Evolutionary conservation across 2,329 filamentous ascomycete species (phyloP).

Genomic region (Elsinoe fawcettii): DNA sequence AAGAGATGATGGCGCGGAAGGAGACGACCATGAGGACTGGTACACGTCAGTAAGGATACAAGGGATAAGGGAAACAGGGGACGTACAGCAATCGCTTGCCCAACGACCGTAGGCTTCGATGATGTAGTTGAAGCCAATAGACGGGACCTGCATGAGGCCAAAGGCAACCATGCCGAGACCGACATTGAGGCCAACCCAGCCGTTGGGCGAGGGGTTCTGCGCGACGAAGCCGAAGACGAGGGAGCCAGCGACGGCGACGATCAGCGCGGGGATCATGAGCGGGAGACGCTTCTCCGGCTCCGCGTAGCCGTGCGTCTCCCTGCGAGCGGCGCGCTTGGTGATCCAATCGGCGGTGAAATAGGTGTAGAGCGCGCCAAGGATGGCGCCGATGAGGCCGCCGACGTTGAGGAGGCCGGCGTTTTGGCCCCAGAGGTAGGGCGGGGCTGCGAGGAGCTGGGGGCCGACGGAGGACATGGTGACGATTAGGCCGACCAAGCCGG

Average conservation of each 20-base stretch:
- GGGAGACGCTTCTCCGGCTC: conserved; percentile 36
- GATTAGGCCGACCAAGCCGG: conserved; percentile 35
- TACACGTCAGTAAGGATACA: neutral
- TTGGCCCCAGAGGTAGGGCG: conserved; percentile 37
- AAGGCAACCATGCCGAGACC: conserved; percentile 36
- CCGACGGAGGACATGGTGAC: conserved; percentile 34
- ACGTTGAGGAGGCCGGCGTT: conserved; percentile 34
- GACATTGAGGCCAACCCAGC: conserved; percentile 35
- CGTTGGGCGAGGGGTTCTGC: conserved; percentile 29
- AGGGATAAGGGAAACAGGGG: neutral
- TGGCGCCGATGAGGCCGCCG: conserved; percentile 32
- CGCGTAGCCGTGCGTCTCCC: conserved; percentile 30
- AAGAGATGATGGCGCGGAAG: conserved; percentile 42
- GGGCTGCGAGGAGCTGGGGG: conserved; percentile 31
- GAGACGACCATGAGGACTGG: conserved; percentile 44
- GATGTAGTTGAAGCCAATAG: conserved; percentile 38
- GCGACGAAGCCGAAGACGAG: conserved; percentile 35
- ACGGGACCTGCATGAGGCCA: conserved; percentile 36
- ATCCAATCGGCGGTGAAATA: conserved; percentile 33
- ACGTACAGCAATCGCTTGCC: conserved; percentile 40
- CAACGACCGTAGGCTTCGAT: conserved; percentile 26
- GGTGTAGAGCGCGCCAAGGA: conserved; percentile 32
- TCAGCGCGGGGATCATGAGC: conserved; percentile 32
- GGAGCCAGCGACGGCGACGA: conserved; percentile 33
- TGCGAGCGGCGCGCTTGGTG: conserved; percentile 31